Conservation (phyloP, 2,329 filamentous ascomycete species). For the Beauveria australis region DNA sequence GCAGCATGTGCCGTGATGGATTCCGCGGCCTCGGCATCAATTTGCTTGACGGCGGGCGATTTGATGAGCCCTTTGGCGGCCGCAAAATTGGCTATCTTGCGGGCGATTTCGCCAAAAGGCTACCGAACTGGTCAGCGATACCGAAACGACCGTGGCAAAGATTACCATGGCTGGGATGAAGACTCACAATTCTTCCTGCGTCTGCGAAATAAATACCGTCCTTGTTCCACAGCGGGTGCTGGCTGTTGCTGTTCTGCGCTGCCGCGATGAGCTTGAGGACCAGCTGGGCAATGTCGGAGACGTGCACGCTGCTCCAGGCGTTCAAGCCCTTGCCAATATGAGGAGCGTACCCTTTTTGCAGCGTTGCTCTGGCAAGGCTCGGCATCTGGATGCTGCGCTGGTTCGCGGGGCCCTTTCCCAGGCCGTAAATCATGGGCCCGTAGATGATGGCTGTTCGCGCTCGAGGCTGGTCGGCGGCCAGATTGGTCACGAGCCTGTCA, state of each 20-base stretch:
- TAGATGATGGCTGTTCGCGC: constrained; percentile 32
- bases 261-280: constrained; percentile 20
- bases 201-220: constrained; percentile 23
- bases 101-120: not conserved
- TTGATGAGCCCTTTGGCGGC: not conserved
- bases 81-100: not conserved
- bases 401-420: constrained; percentile 36
- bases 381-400: constrained; percentile 36
- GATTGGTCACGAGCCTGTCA: constrained; percentile 49
- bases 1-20: constrained; percentile 1
- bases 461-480: constrained; percentile 17
- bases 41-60: not conserved
- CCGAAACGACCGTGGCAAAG: no score
- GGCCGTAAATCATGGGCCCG: constrained; percentile 38
- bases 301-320: constrained; percentile 38
- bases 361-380: constrained; percentile 26
- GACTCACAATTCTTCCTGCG: not conserved
- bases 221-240: constrained; percentile 21
- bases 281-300: constrained; percentile 30
- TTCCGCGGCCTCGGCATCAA: not conserved
- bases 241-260: constrained; percentile 14
- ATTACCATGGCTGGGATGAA: not conserved
- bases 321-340: constrained; percentile 29
- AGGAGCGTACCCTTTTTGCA: constrained; percentile 31
- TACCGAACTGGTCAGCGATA: not conserved